Evolutionary conservation across 495 filamentous ascomycete species (phyloP).

Genomic region (Penicillium pulvis): DNA sequence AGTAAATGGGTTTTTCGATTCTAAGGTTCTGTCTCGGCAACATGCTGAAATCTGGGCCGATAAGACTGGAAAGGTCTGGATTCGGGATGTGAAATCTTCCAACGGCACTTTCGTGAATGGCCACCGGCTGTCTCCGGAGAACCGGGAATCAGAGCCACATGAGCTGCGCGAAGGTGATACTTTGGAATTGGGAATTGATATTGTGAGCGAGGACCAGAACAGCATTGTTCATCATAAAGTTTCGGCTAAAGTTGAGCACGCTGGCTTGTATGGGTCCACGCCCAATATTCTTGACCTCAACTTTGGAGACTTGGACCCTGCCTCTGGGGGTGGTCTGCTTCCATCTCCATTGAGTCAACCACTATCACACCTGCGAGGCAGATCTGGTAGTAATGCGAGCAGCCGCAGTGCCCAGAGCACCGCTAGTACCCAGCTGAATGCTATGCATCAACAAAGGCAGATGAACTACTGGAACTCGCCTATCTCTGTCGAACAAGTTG

Average conservation of each 20-base stretch:
- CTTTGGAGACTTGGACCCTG: constrained; percentile 82
- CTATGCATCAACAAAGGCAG: constrained; percentile 63
- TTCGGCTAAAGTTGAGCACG: constrained; percentile 92
- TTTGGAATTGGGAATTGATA: constrained; percentile 93
- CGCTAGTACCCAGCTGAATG: constrained; percentile 59
- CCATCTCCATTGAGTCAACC: constrained; percentile 58
- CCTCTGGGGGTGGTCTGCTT: constrained; percentile 67
- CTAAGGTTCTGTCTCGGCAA: constrained; percentile 92
- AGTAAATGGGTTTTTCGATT: constrained; percentile 93
- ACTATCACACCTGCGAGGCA: constrained; percentile 63
- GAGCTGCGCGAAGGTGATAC: constrained; percentile 86
- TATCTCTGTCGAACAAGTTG: constrained; percentile 90
- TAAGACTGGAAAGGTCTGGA: constrained; percentile 85
- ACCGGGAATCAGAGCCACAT: constrained; percentile 91
- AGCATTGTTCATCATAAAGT: constrained; percentile 98
- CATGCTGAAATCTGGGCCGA: constrained; percentile 98
- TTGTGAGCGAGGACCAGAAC: constrained; percentile 97
- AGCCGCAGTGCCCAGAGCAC: constrained; percentile 57
- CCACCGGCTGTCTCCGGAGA: constrained; percentile 85
- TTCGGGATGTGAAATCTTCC: constrained; percentile 95
- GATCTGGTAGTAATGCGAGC: constrained; percentile 69
- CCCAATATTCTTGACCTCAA: constrained; percentile 83
- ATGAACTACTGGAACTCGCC: constrained; percentile 84
- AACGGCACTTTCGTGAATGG: constrained; percentile 99
- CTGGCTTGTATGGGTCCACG: constrained; percentile 68